Conservation (phyloP, 2,329 filamentous ascomycete species). For the Phoma sp. region DNA sequence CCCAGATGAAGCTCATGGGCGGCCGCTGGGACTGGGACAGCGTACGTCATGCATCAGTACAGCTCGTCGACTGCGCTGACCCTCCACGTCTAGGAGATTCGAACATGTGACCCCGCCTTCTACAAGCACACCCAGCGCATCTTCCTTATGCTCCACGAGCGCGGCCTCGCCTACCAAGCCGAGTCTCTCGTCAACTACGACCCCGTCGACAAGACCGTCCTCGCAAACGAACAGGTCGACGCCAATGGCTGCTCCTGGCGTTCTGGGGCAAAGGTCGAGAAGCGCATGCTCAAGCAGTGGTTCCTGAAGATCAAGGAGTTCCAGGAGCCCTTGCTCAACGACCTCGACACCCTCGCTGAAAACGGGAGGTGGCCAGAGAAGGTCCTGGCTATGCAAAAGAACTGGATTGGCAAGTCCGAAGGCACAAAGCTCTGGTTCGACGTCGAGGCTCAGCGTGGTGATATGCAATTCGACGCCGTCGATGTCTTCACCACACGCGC, state of each 20-base stretch:
- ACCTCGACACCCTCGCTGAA: slow-evolving; percentile 69
- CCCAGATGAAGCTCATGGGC: slow-evolving; percentile 79
- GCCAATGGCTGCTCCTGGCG: slow-evolving; percentile 84
- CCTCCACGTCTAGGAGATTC: slow-evolving; percentile 68
- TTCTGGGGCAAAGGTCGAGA: slow-evolving; percentile 83
- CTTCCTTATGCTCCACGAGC: slow-evolving; percentile 77
- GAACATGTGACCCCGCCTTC: slow-evolving; percentile 82
- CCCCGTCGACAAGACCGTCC: slow-evolving; percentile 84
- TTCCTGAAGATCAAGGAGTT: slow-evolving; percentile 85
- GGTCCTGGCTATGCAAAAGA: slow-evolving; percentile 81
- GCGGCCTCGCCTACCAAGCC: slow-evolving; percentile 80
- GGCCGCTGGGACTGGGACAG: slow-evolving; percentile 82
- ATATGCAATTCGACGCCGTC: slow-evolving; percentile 57
- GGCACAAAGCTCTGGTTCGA: slow-evolving; percentile 77
- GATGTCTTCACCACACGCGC: slow-evolving; percentile 84
- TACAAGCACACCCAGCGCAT: slow-evolving; percentile 90
- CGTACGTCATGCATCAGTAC: slow-evolving; percentile 54
- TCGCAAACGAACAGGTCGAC: slow-evolving; percentile 95
- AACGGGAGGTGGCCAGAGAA: slow-evolving; percentile 79
- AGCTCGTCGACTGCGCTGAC: slow-evolving; percentile 6
- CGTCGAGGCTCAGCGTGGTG: slow-evolving; percentile 53
- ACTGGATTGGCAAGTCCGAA: slow-evolving; percentile 84
- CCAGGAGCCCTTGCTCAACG: slow-evolving; percentile 73
- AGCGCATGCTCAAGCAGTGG: slow-evolving; percentile 83
- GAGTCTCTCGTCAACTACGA: slow-evolving; percentile 90